Conservation (phyloP, 208 protist genomes). For the Wallacemonas rigidus region DNA sequence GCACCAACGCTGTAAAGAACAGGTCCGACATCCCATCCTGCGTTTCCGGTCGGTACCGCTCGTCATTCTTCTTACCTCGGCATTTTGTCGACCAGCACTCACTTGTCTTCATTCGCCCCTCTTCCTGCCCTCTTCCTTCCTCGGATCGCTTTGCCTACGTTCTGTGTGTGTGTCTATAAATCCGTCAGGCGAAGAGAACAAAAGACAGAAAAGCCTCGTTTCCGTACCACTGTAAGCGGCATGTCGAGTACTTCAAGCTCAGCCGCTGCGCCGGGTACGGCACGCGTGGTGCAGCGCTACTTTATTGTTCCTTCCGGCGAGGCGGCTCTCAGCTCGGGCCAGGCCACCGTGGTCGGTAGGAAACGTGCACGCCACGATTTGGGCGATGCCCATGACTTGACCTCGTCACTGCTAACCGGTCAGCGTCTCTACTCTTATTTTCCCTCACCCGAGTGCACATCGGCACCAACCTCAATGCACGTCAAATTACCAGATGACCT, state of each 20-base stretch:
- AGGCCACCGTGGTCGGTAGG: not conserved
- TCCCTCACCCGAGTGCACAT: constrained; percentile 24
- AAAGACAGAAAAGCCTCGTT: not conserved
- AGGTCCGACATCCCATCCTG: too few species aligned
- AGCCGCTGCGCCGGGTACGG: not conserved
- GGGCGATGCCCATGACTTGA: not conserved
- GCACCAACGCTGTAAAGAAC: too few species aligned
- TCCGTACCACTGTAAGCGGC: not conserved
- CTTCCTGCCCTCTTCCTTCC: too few species aligned
- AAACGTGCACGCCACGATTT: not conserved
- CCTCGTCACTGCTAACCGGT: not conserved
- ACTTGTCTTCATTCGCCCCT: too few species aligned
- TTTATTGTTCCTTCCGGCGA: constrained; percentile 2
- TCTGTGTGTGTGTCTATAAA: too few species aligned
- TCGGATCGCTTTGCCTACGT: too few species aligned
- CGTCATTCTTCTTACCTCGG: too few species aligned
- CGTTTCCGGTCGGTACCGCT: too few species aligned
- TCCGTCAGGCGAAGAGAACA: not conserved
- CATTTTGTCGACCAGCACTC: too few species aligned
- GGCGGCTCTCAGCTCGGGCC: not conserved
- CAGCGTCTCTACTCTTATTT: constrained; percentile 31
- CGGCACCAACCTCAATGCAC: constrained; percentile 26
- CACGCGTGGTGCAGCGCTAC: not conserved
- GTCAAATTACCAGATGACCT: constrained; percentile 19
- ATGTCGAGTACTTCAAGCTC: not conserved